phyloP scores from a whole-genome alignment of 2,329 filamentous ascomycete genomes.

The Xylaria sp. region DNA sequence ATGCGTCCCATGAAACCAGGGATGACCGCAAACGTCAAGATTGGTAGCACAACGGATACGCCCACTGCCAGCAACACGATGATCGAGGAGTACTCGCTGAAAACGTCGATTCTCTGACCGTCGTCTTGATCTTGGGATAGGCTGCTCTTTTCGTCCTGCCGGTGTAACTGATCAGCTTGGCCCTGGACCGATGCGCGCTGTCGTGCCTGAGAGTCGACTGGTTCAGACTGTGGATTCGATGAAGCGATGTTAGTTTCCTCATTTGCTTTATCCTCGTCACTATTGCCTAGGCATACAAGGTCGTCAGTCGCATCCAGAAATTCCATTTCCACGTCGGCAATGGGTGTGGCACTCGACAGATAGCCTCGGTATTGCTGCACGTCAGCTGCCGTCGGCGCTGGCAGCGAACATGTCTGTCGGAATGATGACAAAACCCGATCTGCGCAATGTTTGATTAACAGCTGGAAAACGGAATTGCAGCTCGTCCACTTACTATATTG shows the following conservation, averaged over 20 bases:
- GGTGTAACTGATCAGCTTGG: constrained; percentile 12
- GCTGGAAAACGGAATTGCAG: background rate
- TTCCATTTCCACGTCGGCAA: constrained; percentile 53
- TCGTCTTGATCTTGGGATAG: constrained; percentile 3
- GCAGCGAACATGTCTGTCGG: constrained; percentile 45
- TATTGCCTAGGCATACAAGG: constrained; percentile 41
- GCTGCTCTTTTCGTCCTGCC: constrained; percentile 13
- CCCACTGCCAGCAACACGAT: constrained; percentile 42
- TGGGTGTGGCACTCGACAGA: constrained; percentile 48
- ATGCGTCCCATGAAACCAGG: constrained; percentile 53
- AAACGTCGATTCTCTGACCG: background rate
- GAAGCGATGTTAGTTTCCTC: constrained; percentile 22
- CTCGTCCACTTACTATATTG: constrained; percentile 55
- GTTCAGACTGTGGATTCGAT: constrained; percentile 19
- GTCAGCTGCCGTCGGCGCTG: constrained; percentile 46
- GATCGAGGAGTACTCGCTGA: constrained; percentile 14
- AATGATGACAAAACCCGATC: constrained; percentile 58
- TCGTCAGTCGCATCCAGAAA: constrained; percentile 55
- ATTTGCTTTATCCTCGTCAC: constrained; percentile 22
- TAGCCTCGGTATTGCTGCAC: constrained; percentile 48
- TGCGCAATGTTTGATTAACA: constrained; percentile 25
- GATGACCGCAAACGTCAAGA: constrained; percentile 54
- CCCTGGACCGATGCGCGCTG: constrained; percentile 13
- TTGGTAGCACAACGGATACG: constrained; percentile 48
- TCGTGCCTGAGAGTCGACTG: constrained; percentile 5